Conservation (phyloP, 2,329 filamentous ascomycete species). For the Sclerotinia subarctica region DNA sequence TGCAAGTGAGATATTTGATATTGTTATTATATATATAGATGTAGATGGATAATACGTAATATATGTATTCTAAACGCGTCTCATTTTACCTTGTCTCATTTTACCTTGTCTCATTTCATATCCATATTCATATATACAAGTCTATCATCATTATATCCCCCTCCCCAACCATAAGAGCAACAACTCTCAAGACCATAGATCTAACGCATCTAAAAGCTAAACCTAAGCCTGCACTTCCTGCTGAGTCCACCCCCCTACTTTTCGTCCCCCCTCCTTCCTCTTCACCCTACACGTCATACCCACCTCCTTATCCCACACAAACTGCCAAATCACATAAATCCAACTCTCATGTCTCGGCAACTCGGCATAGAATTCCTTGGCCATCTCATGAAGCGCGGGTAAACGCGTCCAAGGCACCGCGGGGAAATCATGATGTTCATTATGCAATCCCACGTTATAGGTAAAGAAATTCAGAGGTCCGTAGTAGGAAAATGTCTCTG, state of each 20-base stretch:
- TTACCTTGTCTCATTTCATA: not conserved
- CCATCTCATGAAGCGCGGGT: slow-evolving; percentile 71
- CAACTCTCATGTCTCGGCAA: slow-evolving; percentile 87
- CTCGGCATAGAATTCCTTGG: slow-evolving; percentile 86
- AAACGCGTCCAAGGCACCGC: slow-evolving; percentile 92
- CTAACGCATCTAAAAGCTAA: not conserved
- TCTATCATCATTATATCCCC: not conserved
- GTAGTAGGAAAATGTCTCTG: slow-evolving; percentile 97
- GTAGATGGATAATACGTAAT: too few relatives aligned
- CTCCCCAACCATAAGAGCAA: not conserved
- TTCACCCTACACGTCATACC: slow-evolving; percentile 92
- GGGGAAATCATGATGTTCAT: slow-evolving; percentile 98
- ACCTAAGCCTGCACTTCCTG: slow-evolving; percentile 60
- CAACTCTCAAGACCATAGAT: not conserved
- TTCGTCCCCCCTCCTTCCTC: slow-evolving; percentile 70
- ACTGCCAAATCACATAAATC: slow-evolving; percentile 91
- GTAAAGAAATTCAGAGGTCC: slow-evolving; percentile 87
- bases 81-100: not conserved
- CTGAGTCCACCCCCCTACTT: slow-evolving; percentile 66
- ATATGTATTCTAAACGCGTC: not conserved
- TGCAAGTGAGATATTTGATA: not conserved
- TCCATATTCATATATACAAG: slow-evolving; percentile 2
- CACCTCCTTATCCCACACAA: slow-evolving; percentile 85
- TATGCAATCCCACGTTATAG: slow-evolving; percentile 97
- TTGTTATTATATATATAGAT: not conserved